Evolutionary conservation across 2,329 filamentous ascomycete genomes (phyloP), one percentile per base, ranked within the genome.

Genomic region (Diaporthe capsici): DNA sequence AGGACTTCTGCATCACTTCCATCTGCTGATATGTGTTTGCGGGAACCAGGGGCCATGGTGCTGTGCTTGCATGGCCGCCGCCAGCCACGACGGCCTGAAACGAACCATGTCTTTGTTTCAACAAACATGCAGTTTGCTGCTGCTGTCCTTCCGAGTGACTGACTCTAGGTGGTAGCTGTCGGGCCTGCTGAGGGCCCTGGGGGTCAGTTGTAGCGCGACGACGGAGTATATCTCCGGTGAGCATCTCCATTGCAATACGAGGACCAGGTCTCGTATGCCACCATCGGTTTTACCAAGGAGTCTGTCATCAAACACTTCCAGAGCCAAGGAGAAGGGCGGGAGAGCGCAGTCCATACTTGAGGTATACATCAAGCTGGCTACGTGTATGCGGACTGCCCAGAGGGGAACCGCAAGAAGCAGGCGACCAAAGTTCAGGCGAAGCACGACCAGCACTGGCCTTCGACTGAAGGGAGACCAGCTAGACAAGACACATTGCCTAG

Each of bases 81-180:
- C 44, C 34, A 9, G 28, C 13, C 13, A 22, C 34, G 12, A 31
- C 3, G 20, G 65, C 7, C 65, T 68, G 65, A 68, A 39, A 68
- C 65, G 22, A 39, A 53, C 7, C 22, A 17, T 39, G 65, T 68
- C 34, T 68, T 22, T 17, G 8, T 17, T 7, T 17, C 9, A 20
- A 39, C 47, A 68, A 68, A 49, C 65, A 39, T 42, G 22, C 13
- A 10, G 47, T 68, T 53, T 68, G 65, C 65, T 39, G 31, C 22
- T 15, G n/a, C 34, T 51, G 65, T 31, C 31, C 47, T 68, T 3
- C 22, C 22, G 13, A 68, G 6, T 53, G 22, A 39, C 31, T 53
- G 65, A 39, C 65, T 68, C 65, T 20, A 31, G 13, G 6, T 7
- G 20, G 22, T 20, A 28, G 47, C 22, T 37, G 31, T 15, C 20